phyloP scores from a whole-genome alignment of 208 protist genomes.

The Strigomonas galati region DNA sequence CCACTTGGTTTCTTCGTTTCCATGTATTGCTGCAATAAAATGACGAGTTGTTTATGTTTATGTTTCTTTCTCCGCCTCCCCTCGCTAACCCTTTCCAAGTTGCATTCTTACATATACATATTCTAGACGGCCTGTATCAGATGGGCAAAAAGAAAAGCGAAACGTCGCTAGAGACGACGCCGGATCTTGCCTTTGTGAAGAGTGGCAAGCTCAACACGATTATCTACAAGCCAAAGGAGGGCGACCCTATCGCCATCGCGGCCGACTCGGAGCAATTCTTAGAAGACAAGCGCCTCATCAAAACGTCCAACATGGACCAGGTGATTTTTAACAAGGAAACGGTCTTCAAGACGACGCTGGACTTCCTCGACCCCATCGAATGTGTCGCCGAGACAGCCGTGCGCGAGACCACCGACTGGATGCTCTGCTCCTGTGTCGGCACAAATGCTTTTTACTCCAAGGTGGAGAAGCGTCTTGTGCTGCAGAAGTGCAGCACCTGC shows the following conservation, averaged over 20 bases:
- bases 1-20: too few species aligned
- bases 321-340: slow-evolving; percentile 52
- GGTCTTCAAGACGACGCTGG: slow-evolving; percentile 71
- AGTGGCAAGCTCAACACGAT: slow-evolving; percentile 66
- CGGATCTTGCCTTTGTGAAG: slow-evolving; percentile 57
- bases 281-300: slow-evolving; percentile 46
- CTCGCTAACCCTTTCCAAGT: not conserved
- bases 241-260: slow-evolving; percentile 23
- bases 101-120: not conserved
- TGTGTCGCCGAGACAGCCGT: slow-evolving; percentile 72
- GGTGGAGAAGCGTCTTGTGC: slow-evolving; percentile 65
- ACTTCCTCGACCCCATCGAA: slow-evolving; percentile 53
- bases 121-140: not conserved
- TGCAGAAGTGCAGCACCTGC: slow-evolving; percentile 60
- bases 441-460: slow-evolving; percentile 66
- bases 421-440: slow-evolving; percentile 63
- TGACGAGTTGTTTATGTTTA: too few species aligned
- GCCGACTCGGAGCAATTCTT: slow-evolving; percentile 48
- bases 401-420: slow-evolving; percentile 79
- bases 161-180: slow-evolving; percentile 42
- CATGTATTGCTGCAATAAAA: too few species aligned
- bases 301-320: slow-evolving; percentile 61
- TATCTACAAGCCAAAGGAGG: slow-evolving; percentile 36
- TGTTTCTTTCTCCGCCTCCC: not conserved
- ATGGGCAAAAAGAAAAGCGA: slow-evolving; percentile 43